A percentile compares a stretch with the other conserved stretches of the same genome.
Evolutionary conservation across 768 basidiomycete species (phyloP).

Genomic region (Leccinum barrowsii): DNA sequence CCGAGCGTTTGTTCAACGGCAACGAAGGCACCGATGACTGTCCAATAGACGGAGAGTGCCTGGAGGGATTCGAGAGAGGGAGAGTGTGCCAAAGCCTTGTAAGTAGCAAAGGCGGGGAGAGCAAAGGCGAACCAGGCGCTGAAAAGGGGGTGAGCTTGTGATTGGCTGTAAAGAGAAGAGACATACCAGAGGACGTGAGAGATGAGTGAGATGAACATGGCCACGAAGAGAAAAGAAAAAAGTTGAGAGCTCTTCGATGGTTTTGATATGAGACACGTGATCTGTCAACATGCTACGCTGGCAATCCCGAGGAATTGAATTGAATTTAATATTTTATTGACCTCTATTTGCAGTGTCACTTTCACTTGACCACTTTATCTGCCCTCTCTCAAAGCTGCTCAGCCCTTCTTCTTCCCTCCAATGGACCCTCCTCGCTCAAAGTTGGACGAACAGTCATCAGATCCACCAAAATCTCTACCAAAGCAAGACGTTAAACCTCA

Average conservation of each 20-base stretch:
- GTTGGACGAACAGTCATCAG: constrained; percentile 48
- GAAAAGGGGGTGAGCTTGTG: not conserved
- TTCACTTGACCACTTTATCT: constrained; percentile 5
- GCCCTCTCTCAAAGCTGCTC: constrained; percentile 39
- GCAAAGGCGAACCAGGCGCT: constrained; percentile 74
- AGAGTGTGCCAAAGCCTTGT: constrained; percentile 58
- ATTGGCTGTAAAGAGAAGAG: too few species aligned
- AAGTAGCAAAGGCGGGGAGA: constrained; percentile 61
- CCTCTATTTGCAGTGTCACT: not conserved
- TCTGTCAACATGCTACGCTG: not conserved
- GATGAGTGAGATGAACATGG: constrained; percentile 41
- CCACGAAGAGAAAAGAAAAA: not conserved
- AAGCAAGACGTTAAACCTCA: constrained; percentile 72
- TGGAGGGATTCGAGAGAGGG: constrained; percentile 53
- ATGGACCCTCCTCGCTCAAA: constrained; percentile 35
- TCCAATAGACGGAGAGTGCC: constrained; percentile 61
- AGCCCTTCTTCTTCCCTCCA: not conserved
- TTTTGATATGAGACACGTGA: not conserved
- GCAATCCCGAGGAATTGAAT: not conserved
- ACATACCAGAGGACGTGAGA: constrained; percentile 50
- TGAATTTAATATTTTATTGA: constrained; percentile 13
- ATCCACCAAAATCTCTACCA: constrained; percentile 29
- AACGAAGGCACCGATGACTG: constrained; percentile 55
- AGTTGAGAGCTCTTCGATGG: not conserved
- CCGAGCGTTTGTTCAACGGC: constrained; percentile 62